phyloP scores from a whole-genome alignment of 495 filamentous ascomycete species.

The Aspergillus biplanus region DNA sequence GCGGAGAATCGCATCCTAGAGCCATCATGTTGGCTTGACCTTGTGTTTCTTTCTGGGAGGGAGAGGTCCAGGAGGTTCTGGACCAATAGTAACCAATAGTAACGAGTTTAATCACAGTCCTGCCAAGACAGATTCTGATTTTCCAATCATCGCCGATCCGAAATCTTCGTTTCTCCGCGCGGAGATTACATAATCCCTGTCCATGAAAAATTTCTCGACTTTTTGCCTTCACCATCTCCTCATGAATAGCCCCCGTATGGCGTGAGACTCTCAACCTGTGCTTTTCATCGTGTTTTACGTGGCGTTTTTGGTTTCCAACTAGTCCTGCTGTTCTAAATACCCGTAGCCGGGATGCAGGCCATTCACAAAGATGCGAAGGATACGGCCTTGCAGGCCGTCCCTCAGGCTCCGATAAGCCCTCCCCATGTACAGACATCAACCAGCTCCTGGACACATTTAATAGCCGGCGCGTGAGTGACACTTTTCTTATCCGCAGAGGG shows the following conservation, averaged over 20 bases:
- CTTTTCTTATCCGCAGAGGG: neutral
- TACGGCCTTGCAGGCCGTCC: constrained; percentile 16
- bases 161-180: constrained; percentile 7
- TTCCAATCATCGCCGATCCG: neutral
- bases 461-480: constrained; percentile 78
- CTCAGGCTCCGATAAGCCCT: constrained; percentile 16
- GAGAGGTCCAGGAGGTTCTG: too few relatives aligned
- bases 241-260: constrained; percentile 9
- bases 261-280: constrained; percentile 1
- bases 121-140: too few relatives aligned
- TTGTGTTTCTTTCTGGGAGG: too few relatives aligned
- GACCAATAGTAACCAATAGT: too few relatives aligned
- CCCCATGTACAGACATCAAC: constrained; percentile 15
- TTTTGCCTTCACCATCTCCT: constrained; percentile 12
- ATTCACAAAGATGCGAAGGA: constrained; percentile 20
- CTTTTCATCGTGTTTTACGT: neutral
- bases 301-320: neutral
- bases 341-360: constrained; percentile 16
- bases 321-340: neutral
- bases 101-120: too few relatives aligned
- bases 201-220: constrained; percentile 18
- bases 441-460: constrained; percentile 72
- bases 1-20: too few relatives aligned
- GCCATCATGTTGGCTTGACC: too few relatives aligned
- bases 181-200: constrained; percentile 16